Percentiles rank a stretch among this genome's conserved stretches.
Evolutionary conservation across 257 asterid species (phyloP).

Genomic region (Catharanthus roseus): DNA sequence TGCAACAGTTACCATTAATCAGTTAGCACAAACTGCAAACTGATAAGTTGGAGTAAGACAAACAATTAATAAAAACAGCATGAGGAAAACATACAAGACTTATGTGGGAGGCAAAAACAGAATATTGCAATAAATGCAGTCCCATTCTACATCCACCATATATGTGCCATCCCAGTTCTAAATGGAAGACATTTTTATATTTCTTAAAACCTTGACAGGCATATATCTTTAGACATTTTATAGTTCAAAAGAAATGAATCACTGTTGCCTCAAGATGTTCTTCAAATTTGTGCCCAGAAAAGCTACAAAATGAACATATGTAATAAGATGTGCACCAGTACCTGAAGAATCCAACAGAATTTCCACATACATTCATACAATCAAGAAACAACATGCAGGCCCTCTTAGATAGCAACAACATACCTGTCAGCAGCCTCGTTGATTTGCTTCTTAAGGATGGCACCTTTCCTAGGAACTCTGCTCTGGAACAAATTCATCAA

Average conservation of each 20-base stretch:
- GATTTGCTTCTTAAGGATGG: slow-evolving; percentile 61
- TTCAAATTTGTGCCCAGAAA: too few relatives aligned
- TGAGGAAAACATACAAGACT: background rate
- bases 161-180: background rate
- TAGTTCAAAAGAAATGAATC: background rate
- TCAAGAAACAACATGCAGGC: background rate
- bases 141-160: background rate
- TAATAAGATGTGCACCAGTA: background rate
- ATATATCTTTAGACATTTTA: background rate
- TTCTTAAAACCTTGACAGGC: background rate
- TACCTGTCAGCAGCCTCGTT: slow-evolving; percentile 80
- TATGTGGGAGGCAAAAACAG: background rate
- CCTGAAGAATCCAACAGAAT: background rate
- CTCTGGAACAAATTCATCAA: slow-evolving; percentile 38
- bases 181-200: background rate
- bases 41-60: background rate
- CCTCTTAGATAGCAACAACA: background rate
- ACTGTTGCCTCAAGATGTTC: background rate
- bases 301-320: background rate
- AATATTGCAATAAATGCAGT: background rate
- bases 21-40: background rate
- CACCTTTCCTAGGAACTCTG: slow-evolving; percentile 84
- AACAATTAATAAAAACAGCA: slow-evolving; percentile 8
- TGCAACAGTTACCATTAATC: slow-evolving; percentile 29
- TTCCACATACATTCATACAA: background rate